Conservation (phyloP, 75 land plant genomes). For the Cupressus sempervirens region DNA sequence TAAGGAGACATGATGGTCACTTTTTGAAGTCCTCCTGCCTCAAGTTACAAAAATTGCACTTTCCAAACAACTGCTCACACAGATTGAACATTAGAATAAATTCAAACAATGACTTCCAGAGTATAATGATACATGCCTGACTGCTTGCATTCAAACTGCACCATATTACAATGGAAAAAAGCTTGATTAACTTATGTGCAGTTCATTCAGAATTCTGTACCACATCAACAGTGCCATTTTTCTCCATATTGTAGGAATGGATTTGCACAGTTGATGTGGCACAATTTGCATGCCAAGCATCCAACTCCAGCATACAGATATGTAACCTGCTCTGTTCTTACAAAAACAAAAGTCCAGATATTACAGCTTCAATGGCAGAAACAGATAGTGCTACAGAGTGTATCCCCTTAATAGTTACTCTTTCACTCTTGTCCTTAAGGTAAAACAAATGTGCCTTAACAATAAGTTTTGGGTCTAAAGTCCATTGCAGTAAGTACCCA, state of each 20-base stretch:
- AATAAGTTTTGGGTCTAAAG: not conserved
- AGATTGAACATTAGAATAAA: too few relatives aligned
- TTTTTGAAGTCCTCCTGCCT: not conserved
- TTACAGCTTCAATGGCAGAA: not conserved
- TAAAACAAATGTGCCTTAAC: not conserved
- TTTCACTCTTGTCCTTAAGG: not conserved
- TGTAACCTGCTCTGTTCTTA: not conserved
- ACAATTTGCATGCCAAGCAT: not conserved
- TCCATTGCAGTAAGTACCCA: not conserved
- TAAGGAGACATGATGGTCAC: too few relatives aligned
- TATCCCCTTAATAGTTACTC: not conserved
- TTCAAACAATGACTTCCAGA: not conserved
- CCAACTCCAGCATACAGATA: not conserved
- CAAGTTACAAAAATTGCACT: too few relatives aligned
- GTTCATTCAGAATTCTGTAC: not conserved
- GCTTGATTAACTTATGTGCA: not conserved
- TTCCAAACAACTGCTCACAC: not conserved
- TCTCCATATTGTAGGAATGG: not conserved
- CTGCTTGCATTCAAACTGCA: too few relatives aligned
- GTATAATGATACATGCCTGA: too few relatives aligned
- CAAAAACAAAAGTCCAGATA: too few relatives aligned
- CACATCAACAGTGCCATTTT: not conserved
- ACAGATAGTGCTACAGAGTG: not conserved
- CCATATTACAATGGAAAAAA: too few relatives aligned
- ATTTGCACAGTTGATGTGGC: not conserved